phyloP scores from a whole-genome alignment of 2,329 filamentous ascomycete genomes.

The Ceratocystis destructans region DNA sequence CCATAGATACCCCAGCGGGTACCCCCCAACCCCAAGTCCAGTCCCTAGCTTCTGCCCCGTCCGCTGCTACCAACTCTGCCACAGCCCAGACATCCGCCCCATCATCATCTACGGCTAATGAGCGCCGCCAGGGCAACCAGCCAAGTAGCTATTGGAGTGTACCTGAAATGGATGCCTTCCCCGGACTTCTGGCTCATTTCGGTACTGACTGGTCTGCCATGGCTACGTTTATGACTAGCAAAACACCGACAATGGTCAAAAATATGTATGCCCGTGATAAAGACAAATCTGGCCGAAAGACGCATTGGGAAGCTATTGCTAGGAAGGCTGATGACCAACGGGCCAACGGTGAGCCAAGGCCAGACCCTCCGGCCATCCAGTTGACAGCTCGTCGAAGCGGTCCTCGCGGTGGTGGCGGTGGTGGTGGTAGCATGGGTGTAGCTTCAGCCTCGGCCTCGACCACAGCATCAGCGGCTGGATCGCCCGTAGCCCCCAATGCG shows the following conservation, averaged over 20 bases:
- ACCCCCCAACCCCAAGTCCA: not conserved
- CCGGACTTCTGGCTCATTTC: conserved; percentile 56
- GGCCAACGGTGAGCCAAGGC: conserved; percentile 42
- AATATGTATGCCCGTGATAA: conserved; percentile 54
- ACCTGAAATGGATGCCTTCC: conserved; percentile 65
- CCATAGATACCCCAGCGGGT: not conserved
- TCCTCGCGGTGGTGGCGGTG: conserved; percentile 25
- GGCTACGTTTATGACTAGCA: conserved; percentile 66
- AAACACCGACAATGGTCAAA: conserved; percentile 75
- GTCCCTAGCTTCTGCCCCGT: conserved; percentile 20
- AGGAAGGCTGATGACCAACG: conserved; percentile 46
- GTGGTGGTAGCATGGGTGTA: conserved; percentile 28
- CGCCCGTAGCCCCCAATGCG: conserved; percentile 10
- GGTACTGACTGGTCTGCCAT: conserved; percentile 68
- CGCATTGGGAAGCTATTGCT: conserved; percentile 44
- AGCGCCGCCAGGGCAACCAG: conserved; percentile 41
- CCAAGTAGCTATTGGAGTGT: conserved; percentile 82
- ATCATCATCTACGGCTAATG: conserved; percentile 35
- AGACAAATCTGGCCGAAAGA: conserved; percentile 39
- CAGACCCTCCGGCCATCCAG: conserved; percentile 42
- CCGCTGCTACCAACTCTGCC: conserved; percentile 27
- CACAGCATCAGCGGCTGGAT: conserved; percentile 8
- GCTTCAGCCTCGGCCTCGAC: conserved; percentile 18
- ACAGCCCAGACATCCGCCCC: conserved; percentile 26
- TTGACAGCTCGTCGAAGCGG: conserved; percentile 39